Conservation (phyloP, 2,329 filamentous ascomycete species). For the Elsinoe ampelina region DNA sequence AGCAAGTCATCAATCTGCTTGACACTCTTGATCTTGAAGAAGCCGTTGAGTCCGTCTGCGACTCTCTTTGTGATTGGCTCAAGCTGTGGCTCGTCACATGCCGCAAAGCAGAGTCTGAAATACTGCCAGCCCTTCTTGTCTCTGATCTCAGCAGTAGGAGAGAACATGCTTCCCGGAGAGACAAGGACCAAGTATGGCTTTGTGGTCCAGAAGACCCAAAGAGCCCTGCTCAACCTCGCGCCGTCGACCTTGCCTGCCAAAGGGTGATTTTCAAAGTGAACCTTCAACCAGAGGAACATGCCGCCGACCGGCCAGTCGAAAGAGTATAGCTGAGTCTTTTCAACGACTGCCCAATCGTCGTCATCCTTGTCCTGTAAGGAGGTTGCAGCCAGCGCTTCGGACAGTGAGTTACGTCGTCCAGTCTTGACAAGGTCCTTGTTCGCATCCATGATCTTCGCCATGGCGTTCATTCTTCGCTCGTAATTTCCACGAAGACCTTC, state of each 20-base stretch:
- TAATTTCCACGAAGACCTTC: conserved; percentile 75
- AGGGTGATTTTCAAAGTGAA: conserved; percentile 65
- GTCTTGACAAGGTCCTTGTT: conserved; percentile 57
- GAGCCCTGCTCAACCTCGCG: conserved; percentile 50
- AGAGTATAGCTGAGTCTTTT: conserved; percentile 62
- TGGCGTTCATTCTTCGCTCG: conserved; percentile 71
- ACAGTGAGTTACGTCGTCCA: conserved; percentile 35
- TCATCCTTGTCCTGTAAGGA: conserved; percentile 29
- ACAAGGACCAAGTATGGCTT: conserved; percentile 62
- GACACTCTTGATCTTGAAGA: conserved; percentile 65
- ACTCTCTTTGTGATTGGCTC: conserved; percentile 54
- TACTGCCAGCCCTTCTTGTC: conserved; percentile 58
- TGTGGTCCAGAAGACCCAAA: conserved; percentile 63
- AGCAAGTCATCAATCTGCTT: conserved; percentile 56
- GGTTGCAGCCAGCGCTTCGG: conserved; percentile 22
- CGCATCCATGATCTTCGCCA: conserved; percentile 65
- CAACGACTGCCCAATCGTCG: conserved; percentile 64
- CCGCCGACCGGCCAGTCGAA: conserved; percentile 76
- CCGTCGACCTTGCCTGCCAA: conserved; percentile 47
- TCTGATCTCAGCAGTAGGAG: conserved; percentile 52
- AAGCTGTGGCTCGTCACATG: conserved; percentile 64
- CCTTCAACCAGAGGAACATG: conserved; percentile 82
- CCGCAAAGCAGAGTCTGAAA: conserved; percentile 75
- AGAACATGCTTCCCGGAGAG: conserved; percentile 65
- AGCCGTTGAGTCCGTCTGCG: conserved; percentile 58